Base-by-base conservation (phyloP, 1,284 basidiomycete species). In the Rhodotorula mucilaginosa region DNA sequence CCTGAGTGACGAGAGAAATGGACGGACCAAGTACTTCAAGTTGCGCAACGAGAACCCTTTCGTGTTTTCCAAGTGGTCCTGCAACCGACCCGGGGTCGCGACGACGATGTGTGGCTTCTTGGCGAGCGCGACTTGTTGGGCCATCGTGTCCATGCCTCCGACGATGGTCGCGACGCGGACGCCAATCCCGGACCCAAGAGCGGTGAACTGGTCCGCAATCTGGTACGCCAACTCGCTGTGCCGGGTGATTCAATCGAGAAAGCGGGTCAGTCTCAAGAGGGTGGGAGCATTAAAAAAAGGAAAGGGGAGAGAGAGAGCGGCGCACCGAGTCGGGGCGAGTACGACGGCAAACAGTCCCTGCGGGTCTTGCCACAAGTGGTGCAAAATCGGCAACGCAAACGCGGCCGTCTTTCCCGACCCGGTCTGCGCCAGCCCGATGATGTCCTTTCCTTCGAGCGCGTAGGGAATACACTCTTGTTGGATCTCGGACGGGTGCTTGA, bases 321-420 rank as follows among this genome's bases (percentile, higher is more conserved):
- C 82, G 71, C 31, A 85, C 84, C 84, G 88, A 44, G 96, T 99
- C 4, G 97, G 97, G 6, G 96, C 95, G 44, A 99, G 85, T 16
- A 99, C 89, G 78, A 93, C 92, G 10, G 94, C 93, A 80, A 94
- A 99, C 65, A 97, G 87, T 31, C 93, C 92, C 79, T 90, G 90
- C 34, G 97, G 97, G 65, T 97, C 90, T 71, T 98, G 74, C 94
- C 94, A 99, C 79, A 99, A 83, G 74, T 92, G 93, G 82, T 99
- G 96, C 51, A 99, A 84, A 72, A 99, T 96, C 8, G 97, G 97
- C 8, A 99, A 84, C 26, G 92, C 92, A 83, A 99, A 99, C 5
- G 97, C 97, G 16, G 95, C 97, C 2, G 97, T 99, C 84, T 99
- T 99, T 76, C 97, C 97, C 23, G 92, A 95, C 61, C 97, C 97